Evolutionary conservation across 2,329 filamentous ascomycete genomes (phyloP), one percentile per base, ranked within the genome.

Genomic region (Sphaerulina vaccinii): DNA sequence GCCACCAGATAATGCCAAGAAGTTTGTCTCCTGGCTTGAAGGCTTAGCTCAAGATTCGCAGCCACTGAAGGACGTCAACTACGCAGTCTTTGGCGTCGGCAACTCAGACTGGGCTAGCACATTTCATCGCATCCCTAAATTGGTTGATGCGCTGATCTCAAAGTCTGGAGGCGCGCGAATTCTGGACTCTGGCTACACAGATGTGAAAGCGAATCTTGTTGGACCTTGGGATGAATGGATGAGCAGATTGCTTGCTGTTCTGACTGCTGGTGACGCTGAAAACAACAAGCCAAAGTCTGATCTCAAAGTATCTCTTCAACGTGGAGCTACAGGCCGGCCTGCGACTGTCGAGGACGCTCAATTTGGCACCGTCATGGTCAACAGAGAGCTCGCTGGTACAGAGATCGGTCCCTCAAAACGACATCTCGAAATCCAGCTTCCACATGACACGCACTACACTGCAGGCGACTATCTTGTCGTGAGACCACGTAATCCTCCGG

Each of bases 391-490:
- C 1, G 76, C 80, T 2, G 76, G 78, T 0, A 66, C 76, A 0
- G 70, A 72, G 0, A 75, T 71, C 0, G 76, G 75, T 15, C 73
- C 80, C 0, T 71, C 72, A 29, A 89, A 89, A 72, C 79, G 80
- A 23, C 69, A 74, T 52, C 68, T 75, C 18, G 70, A 74, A 43
- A 67, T 75, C 45, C 66, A 68, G 35, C 58, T 75, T 2, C 71
- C 73, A 0, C 68, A 68, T 1, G 70, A 66, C 9, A 68, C 81
- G 72, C 77, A 75, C 0, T 91, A 90, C 68, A 77, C 79, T 29
- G 80, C 84, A 1, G 88, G 88, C 5, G 59, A 61, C 44, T 60
- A 62, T 15, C 46, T 61, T 5, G 57, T 54, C 1, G 48, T 61
- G 5, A 50, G 53, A 22, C 87, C 51, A 4, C 35, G 22, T 86